Conservation (phyloP, 2,329 filamentous ascomycete species). For the Fusarium redolens region DNA sequence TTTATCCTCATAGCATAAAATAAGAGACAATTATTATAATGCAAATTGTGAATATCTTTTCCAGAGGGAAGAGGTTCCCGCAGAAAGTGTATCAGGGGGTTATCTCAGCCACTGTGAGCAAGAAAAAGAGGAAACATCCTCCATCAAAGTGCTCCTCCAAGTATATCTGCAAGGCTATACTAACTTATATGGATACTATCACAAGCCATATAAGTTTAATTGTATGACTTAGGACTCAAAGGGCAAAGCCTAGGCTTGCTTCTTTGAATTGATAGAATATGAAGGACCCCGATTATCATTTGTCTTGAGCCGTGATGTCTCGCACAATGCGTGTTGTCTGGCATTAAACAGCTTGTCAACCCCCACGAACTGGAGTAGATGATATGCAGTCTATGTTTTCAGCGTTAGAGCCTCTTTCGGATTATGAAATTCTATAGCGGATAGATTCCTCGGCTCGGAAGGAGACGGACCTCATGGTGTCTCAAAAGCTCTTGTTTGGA, state of each 20-base stretch:
- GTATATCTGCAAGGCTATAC: background rate
- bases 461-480: background rate
- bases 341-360: background rate
- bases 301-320: background rate
- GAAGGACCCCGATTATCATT: background rate
- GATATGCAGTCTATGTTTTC: background rate
- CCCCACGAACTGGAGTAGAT: background rate
- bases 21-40: background rate
- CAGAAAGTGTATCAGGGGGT: background rate
- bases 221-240: background rate
- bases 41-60: background rate
- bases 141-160: background rate
- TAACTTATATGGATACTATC: background rate
- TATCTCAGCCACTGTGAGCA: background rate
- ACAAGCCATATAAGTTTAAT: background rate
- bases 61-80: background rate
- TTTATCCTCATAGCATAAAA: background rate
- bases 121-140: background rate
- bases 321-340: background rate
- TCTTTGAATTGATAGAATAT: background rate
- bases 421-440: background rate
- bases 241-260: too few species aligned
- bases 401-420: background rate
- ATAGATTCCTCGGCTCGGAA: background rate
- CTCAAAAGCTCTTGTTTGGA: background rate